Evolutionary conservation across 345 rosid species (phyloP).

Genomic region (Populus simonii): DNA sequence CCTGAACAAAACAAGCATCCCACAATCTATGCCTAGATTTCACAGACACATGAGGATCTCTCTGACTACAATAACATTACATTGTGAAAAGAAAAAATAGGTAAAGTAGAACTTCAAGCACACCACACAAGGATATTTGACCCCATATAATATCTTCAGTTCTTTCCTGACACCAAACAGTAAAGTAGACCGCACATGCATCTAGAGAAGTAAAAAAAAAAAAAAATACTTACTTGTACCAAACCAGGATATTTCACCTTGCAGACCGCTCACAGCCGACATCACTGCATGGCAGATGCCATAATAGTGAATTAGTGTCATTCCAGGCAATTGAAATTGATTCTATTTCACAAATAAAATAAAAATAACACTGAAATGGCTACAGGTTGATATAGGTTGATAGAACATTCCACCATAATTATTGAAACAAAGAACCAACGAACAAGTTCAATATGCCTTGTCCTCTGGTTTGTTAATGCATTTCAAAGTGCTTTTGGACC

Average conservation of each 20-base stretch:
- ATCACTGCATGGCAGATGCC: constrained; percentile 57
- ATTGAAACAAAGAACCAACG: not conserved
- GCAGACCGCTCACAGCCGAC: constrained; percentile 97
- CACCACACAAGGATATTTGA: not conserved
- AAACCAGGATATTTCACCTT: constrained; percentile 67
- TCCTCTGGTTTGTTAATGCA: not conserved
- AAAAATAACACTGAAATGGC: constrained; percentile 3
- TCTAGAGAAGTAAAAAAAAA: constrained; percentile 1
- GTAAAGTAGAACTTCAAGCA: not conserved
- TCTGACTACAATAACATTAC: not conserved
- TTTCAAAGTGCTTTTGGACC: not conserved
- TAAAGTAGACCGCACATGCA: constrained; percentile 4
- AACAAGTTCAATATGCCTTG: not conserved
- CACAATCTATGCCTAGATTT: not conserved
- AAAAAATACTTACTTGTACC: constrained; percentile 59
- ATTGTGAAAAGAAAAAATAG: constrained; percentile 5
- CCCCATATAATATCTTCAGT: not conserved
- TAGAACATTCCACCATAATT: not conserved
- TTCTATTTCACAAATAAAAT: not conserved
- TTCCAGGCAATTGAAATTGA: not conserved
- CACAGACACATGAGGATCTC: not conserved
- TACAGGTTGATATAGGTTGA: not conserved
- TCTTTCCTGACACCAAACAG: constrained; percentile 4
- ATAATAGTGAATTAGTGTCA: constrained; percentile 6
- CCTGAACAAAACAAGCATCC: not conserved